These are phyloP conservation scores for Aspergillus neoniger DNA, from an alignment of 2,329 filamentous ascomycete genomes.

Conservation along the genomic window DNA sequence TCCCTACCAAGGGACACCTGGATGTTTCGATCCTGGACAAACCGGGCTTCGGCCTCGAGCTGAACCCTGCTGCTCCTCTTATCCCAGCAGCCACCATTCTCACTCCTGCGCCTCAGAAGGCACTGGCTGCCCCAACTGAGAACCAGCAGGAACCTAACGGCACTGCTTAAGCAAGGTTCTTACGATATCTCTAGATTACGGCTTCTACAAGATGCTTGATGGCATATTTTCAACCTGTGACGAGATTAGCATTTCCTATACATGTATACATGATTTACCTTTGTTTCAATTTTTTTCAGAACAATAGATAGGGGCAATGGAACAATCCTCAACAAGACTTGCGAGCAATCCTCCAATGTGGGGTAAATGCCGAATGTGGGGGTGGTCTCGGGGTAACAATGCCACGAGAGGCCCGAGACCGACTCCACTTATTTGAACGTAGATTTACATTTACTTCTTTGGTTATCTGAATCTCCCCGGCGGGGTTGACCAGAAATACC, in stretches of 20 bases:
- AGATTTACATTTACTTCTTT: neutral
- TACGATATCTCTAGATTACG: neutral
- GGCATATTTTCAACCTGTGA: conserved; percentile 10
- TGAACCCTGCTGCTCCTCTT: conserved; percentile 79
- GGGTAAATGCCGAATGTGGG: conserved; percentile 19
- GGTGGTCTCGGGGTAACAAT: conserved; percentile 33
- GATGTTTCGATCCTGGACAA: conserved; percentile 79
- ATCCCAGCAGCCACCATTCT: conserved; percentile 75
- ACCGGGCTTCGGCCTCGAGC: conserved; percentile 84
- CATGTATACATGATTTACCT: conserved; percentile 10
- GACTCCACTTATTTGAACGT: conserved; percentile 4
- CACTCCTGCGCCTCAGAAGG: conserved; percentile 61
- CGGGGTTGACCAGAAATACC: neutral
- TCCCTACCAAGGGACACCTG: conserved; percentile 79
- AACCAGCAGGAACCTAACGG: conserved; percentile 27
- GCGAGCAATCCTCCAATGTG: conserved; percentile 14
- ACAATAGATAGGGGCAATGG: neutral
- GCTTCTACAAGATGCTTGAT: conserved; percentile 1
- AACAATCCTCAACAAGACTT: neutral
- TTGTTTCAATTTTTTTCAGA: neutral
- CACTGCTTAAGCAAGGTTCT: conserved; percentile 5
- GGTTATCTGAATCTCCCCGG: neutral
- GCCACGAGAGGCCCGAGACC: conserved; percentile 30
- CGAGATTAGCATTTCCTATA: conserved; percentile 1
- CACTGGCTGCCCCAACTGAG: conserved; percentile 40